phyloP scores from a whole-genome alignment of 208 protist species.

The Leishmania arabica region DNA sequence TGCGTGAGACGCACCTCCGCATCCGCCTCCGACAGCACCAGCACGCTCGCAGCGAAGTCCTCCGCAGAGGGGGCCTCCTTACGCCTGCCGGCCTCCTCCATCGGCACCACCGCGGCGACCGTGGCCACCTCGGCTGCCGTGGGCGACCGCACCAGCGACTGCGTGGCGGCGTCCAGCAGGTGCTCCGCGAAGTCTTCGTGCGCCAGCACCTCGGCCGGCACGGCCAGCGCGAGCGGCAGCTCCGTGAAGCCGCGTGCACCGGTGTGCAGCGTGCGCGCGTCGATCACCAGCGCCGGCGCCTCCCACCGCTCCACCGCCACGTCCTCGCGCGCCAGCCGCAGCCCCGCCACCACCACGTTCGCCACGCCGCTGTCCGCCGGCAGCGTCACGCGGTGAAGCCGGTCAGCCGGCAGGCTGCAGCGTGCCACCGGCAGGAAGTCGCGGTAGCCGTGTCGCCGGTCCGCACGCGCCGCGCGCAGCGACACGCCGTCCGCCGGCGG shows the following conservation, averaged over 20 bases:
- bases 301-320: neutral
- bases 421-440: constrained; percentile 22
- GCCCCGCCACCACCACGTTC: constrained; percentile 28
- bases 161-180: constrained; percentile 6
- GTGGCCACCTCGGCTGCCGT: constrained; percentile 8
- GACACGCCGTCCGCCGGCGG: constrained; percentile 10
- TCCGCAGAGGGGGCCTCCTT: neutral
- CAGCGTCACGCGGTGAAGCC: constrained; percentile 23
- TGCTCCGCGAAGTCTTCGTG: constrained; percentile 20
- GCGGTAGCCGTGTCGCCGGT: constrained; percentile 20
- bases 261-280: constrained; percentile 18
- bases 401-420: constrained; percentile 11
- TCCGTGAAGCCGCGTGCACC: constrained; percentile 16
- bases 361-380: constrained; percentile 22
- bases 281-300: constrained; percentile 29
- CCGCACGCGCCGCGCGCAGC: constrained; percentile 11
- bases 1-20: constrained; percentile 12
- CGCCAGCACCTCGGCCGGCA: constrained; percentile 20
- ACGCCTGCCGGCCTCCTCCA: neutral
- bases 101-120: neutral
- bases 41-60: constrained; percentile 12
- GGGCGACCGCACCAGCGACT: constrained; percentile 9
- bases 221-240: constrained; percentile 16
- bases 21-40: constrained; percentile 23
- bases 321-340: constrained; percentile 11